phyloP scores from a whole-genome alignment of 1,284 basidiomycete species.

The Marasmius fiardii region DNA sequence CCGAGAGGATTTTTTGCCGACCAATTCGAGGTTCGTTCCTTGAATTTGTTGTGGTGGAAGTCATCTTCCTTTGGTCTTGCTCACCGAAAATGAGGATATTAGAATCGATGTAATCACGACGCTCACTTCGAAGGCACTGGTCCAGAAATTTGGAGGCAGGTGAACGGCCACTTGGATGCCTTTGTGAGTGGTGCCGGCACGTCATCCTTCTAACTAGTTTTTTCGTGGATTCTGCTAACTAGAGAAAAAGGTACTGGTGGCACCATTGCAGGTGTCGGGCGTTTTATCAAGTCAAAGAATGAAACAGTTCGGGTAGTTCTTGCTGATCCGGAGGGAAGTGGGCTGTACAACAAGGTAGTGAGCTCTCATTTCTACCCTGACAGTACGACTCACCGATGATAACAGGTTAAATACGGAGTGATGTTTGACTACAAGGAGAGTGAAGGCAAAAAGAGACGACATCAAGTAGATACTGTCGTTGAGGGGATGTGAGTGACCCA shows the following conservation, averaged over 20 bases:
- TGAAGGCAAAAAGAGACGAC: slow-evolving; percentile 92
- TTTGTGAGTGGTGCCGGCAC: slow-evolving; percentile 93
- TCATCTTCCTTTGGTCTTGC: background rate
- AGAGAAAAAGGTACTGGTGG: slow-evolving; percentile 78
- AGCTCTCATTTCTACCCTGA: background rate
- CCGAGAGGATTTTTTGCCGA: slow-evolving; percentile 88
- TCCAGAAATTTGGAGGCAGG: slow-evolving; percentile 95
- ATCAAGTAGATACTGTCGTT: slow-evolving; percentile 92
- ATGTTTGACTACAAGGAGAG: slow-evolving; percentile 92
- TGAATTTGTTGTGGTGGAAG: too few relatives aligned
- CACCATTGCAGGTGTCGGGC: slow-evolving; percentile 86
- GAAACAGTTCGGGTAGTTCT: slow-evolving; percentile 70
- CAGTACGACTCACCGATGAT: slow-evolving; percentile 1
- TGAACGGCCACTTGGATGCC: slow-evolving; percentile 77
- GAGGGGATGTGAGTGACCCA: slow-evolving; percentile 69
- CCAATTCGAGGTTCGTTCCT: slow-evolving; percentile 80
- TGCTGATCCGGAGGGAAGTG: slow-evolving; percentile 93
- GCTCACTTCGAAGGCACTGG: slow-evolving; percentile 92
- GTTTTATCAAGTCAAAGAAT: slow-evolving; percentile 74
- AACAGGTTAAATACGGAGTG: slow-evolving; percentile 84
- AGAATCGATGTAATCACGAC: slow-evolving; percentile 88
- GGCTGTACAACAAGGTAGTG: slow-evolving; percentile 87
- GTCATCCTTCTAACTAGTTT: slow-evolving; percentile 12
- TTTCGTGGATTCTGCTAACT: slow-evolving; percentile 5
- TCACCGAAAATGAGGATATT: slow-evolving; percentile 4